phyloP scores from a whole-genome alignment of 768 basidiomycete genomes.

The Calocybe indica region DNA sequence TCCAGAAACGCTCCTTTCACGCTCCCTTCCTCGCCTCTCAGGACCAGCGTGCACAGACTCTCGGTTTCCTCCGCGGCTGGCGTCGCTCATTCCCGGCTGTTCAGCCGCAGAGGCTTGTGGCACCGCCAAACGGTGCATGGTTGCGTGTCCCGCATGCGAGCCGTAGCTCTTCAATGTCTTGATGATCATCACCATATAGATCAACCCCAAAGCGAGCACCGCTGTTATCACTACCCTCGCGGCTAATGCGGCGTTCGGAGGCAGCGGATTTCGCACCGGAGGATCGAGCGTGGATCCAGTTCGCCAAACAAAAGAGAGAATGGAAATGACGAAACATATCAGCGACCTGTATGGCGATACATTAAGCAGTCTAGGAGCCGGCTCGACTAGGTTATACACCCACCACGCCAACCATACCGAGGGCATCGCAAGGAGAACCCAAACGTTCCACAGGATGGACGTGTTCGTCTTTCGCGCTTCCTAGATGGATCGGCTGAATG shows the following conservation, averaged over 20 bases:
- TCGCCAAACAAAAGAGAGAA: conserved; percentile 69
- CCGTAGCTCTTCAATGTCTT: conserved; percentile 60
- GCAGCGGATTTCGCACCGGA: conserved; percentile 27
- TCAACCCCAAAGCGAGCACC: conserved; percentile 49
- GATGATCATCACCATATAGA: conserved; percentile 59
- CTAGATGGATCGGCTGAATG: conserved; percentile 21
- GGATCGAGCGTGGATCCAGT: conserved; percentile 45
- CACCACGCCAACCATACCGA: conserved; percentile 69
- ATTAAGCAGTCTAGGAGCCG: neutral
- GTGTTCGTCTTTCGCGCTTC: conserved; percentile 42
- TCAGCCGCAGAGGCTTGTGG: no score
- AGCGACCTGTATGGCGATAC: conserved; percentile 42
- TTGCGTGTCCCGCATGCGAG: conserved; percentile 7
- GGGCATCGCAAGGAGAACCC: conserved; percentile 60
- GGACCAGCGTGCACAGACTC: no score
- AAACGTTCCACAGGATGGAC: conserved; percentile 46
- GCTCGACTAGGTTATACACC: neutral
- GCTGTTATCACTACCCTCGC: conserved; percentile 51
- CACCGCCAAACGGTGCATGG: no score
- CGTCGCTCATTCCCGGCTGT: no score
- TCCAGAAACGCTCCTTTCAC: no score
- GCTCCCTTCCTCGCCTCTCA: no score
- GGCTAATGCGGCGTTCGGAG: conserved; percentile 33
- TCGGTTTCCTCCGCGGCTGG: no score
- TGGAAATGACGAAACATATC: conserved; percentile 55